A percentile compares a stretch with the other conserved stretches of the same genome.
Conservation (phyloP, 345 rosid genomes). For the Hypericum androsaemum region DNA sequence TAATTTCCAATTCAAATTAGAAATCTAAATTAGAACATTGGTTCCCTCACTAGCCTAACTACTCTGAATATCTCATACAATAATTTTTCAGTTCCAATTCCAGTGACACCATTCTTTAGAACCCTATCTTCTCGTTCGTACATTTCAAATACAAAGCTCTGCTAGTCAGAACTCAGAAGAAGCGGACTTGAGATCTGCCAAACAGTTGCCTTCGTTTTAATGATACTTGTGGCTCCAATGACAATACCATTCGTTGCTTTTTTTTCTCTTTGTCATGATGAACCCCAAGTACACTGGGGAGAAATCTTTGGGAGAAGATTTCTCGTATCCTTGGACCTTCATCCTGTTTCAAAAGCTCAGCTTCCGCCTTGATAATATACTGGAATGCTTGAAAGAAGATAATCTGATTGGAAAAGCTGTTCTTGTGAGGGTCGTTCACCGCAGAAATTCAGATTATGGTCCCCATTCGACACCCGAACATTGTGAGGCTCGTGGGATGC, state of each 20-base stretch:
- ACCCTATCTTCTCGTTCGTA: conserved; percentile 53
- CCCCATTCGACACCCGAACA: conserved; percentile 79
- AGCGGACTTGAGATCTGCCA: conserved; percentile 51
- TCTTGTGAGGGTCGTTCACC: conserved; percentile 91
- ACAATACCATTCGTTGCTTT: conserved; percentile 48
- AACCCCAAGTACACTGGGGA: conserved; percentile 45
- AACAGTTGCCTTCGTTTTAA: conserved; percentile 53
- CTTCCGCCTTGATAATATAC: conserved; percentile 61
- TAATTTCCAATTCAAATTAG: too few relatives aligned
- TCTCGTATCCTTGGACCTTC: conserved; percentile 92
- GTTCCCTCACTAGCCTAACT: conserved; percentile 81
- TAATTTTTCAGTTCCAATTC: conserved; percentile 88
- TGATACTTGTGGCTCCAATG: conserved; percentile 49
- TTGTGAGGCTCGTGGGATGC: conserved; percentile 78
- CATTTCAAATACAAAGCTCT: conserved; percentile 53
- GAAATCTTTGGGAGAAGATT: conserved; percentile 55
- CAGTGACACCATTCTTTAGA: conserved; percentile 74
- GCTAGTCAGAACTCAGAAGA: conserved; percentile 34
- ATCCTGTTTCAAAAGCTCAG: conserved; percentile 81
- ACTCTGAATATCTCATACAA: conserved; percentile 79
- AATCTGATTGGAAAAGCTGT: conserved; percentile 88
- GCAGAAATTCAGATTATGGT: conserved; percentile 92
- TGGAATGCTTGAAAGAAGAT: conserved; percentile 65
- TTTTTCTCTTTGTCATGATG: conserved; percentile 50
- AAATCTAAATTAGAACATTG: too few relatives aligned